These are phyloP conservation scores for Cystobasidiaceae sp. DNA, from an alignment of 1,284 basidiomycete genomes.

Conservation along the genomic window DNA sequence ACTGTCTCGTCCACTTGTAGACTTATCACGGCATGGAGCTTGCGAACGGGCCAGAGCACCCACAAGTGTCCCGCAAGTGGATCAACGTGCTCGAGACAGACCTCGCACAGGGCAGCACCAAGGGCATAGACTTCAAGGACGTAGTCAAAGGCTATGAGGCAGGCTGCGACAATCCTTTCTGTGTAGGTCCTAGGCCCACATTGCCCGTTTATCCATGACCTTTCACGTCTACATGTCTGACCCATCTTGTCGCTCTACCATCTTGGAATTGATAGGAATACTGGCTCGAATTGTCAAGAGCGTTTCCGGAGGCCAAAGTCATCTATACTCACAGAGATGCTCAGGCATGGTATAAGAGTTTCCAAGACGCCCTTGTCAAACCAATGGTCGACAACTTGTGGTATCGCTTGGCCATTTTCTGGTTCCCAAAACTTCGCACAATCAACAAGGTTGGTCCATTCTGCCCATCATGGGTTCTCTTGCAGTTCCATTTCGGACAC, in stretches of 20 bases:
- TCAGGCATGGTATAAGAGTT: background rate
- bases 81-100: background rate
- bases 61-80: background rate
- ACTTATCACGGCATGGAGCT: background rate
- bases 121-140: background rate
- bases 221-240: background rate
- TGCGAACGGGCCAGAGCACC: too few relatives aligned
- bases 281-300: background rate
- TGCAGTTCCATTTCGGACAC: too few relatives aligned
- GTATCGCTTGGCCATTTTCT: background rate
- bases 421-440: too few relatives aligned
- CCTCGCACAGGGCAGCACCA: background rate
- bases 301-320: background rate
- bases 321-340: background rate
- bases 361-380: background rate
- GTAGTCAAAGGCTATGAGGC: background rate
- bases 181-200: too few relatives aligned
- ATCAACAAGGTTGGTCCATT: too few relatives aligned
- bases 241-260: background rate
- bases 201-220: too few relatives aligned
- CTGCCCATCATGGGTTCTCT: too few relatives aligned
- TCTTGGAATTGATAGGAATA: background rate
- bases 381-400: background rate
- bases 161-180: background rate
- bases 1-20: too few relatives aligned